phyloP scores from a whole-genome alignment of 345 rosid species.

The Mercurialis annua region DNA sequence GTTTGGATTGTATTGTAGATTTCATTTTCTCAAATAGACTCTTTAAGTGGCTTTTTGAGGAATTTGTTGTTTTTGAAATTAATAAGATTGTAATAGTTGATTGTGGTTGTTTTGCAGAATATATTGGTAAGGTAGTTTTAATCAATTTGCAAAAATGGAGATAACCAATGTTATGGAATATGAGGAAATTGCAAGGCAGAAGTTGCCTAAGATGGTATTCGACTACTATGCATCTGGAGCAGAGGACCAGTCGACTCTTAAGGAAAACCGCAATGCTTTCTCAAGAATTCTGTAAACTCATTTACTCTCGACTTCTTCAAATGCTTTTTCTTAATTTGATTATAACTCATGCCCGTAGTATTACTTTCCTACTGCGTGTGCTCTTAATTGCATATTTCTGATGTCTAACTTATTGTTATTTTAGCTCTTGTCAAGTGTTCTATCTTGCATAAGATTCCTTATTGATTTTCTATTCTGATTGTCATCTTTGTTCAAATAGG shows the following conservation, averaged over 20 bases:
- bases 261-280: constrained; percentile 79
- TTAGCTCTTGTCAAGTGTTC: not conserved
- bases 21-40: not conserved
- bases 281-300: constrained; percentile 72
- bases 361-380: not conserved
- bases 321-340: not conserved
- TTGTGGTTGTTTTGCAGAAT: not conserved
- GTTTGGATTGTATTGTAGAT: not conserved
- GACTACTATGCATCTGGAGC: constrained; percentile 96
- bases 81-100: not conserved
- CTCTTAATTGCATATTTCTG: not conserved
- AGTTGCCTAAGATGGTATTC: constrained; percentile 87
- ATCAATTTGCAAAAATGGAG: constrained; percentile 44
- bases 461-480: not conserved
- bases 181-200: constrained; percentile 79
- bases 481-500: constrained; percentile 30
- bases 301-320: not conserved
- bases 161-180: constrained; percentile 87
- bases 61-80: not conserved
- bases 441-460: not conserved
- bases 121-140: not conserved
- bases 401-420: not conserved
- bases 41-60: not conserved
- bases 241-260: constrained; percentile 94
- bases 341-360: not conserved